These are phyloP conservation scores for Parafenestella ontariensis DNA, from an alignment of 2,329 filamentous ascomycete species.

Conservation along the genomic window DNA sequence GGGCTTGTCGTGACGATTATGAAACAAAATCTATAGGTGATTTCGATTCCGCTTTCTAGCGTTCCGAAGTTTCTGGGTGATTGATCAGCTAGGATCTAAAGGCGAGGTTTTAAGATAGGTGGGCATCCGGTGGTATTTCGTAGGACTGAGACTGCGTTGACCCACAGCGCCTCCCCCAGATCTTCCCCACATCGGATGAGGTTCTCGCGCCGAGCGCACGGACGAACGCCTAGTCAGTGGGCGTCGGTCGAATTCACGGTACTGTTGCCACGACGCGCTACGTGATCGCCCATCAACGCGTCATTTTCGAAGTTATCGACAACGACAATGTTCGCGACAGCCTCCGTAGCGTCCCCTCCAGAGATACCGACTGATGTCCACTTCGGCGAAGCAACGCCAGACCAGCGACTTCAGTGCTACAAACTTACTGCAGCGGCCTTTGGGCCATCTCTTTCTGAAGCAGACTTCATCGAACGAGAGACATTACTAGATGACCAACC, in stretches of 20 bases:
- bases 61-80: too few relatives aligned
- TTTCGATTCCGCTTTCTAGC: too few relatives aligned
- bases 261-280: not conserved
- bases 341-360: not conserved
- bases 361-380: not conserved
- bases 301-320: not conserved
- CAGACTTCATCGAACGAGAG: constrained; percentile 4
- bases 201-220: not conserved
- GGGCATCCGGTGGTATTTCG: not conserved
- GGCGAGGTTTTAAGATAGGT: not conserved
- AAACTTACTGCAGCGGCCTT: constrained; percentile 3
- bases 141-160: too few relatives aligned
- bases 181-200: not conserved
- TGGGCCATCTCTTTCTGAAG: constrained; percentile 3
- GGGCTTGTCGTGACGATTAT: too few relatives aligned
- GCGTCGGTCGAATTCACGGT: not conserved
- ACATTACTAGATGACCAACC: not conserved
- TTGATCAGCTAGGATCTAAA: not conserved
- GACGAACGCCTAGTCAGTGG: not conserved
- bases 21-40: too few relatives aligned
- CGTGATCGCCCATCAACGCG: not conserved
- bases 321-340: not conserved
- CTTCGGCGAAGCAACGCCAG: constrained; percentile 6
- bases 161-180: not conserved
- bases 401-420: constrained; percentile 3